These are phyloP conservation scores for Lachancea meyersii DNA, from an alignment of 805 yeast species.

Conservation along the genomic window DNA sequence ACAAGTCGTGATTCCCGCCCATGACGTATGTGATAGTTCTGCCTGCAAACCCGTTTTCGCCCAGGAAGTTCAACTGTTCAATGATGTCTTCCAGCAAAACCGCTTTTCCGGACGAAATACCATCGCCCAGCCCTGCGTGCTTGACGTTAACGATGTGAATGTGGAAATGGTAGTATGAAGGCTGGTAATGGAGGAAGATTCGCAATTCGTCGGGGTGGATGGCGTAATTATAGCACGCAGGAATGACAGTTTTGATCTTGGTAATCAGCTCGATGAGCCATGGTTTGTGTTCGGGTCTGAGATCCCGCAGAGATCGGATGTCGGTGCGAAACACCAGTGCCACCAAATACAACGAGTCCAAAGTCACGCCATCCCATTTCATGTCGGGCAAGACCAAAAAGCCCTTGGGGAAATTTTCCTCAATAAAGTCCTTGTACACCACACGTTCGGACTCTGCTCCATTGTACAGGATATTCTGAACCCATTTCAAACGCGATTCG, in stretches of 20 bases:
- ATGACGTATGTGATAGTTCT: conserved; percentile 59
- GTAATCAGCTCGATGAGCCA: conserved; percentile 47
- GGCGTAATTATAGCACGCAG: conserved; percentile 38
- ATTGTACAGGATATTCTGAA: conserved; percentile 68
- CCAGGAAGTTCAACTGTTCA: conserved; percentile 53
- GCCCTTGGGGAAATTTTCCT: conserved; percentile 44
- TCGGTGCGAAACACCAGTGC: conserved; percentile 67
- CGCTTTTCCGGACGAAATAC: conserved; percentile 75
- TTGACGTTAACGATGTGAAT: conserved; percentile 75
- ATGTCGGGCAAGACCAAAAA: conserved; percentile 85
- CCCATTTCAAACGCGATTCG: conserved; percentile 84
- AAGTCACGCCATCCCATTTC: conserved; percentile 84
- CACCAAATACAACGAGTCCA: conserved; percentile 69
- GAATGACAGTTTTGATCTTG: conserved; percentile 44
- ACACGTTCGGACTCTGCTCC: conserved; percentile 83
- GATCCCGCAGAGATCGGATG: conserved; percentile 69
- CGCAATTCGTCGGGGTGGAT: conserved; percentile 55
- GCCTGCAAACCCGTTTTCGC: conserved; percentile 50
- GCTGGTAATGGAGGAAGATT: conserved; percentile 86
- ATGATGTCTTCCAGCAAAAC: conserved; percentile 74
- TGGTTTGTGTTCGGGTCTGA: conserved; percentile 49
- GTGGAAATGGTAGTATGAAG: conserved; percentile 93
- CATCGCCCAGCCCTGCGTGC: conserved; percentile 61
- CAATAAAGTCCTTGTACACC: conserved; percentile 50
- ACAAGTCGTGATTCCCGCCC: conserved; percentile 74